Conservation (phyloP, 805 yeast genomes). For the Candida ponderosae region DNA sequence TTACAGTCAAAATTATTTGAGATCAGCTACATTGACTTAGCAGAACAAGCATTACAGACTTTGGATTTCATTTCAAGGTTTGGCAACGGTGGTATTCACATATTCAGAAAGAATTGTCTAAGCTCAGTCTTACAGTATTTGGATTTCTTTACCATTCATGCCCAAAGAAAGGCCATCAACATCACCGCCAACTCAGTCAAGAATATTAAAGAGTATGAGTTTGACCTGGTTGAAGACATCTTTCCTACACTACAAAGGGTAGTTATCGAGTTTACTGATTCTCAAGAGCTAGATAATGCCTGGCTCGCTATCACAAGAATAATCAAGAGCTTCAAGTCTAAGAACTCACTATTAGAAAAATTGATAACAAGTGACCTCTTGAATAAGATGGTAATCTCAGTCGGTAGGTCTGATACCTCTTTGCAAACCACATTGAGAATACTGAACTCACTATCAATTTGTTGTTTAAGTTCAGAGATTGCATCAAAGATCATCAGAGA, state of each 20-base stretch:
- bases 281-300: constrained; percentile 51
- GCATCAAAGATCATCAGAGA: constrained; percentile 39
- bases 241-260: constrained; percentile 50
- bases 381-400: constrained; percentile 21
- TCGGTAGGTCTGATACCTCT: constrained; percentile 21
- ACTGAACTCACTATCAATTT: constrained; percentile 34
- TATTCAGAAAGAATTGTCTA: constrained; percentile 55
- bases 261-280: constrained; percentile 50
- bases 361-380: constrained; percentile 31
- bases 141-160: constrained; percentile 84
- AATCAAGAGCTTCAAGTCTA: constrained; percentile 38
- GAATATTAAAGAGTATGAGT: constrained; percentile 34
- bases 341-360: constrained; percentile 30
- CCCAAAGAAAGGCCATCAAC: constrained; percentile 73
- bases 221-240: constrained; percentile 42
- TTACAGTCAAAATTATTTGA: constrained; percentile 62
- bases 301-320: constrained; percentile 59
- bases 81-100: constrained; percentile 35
- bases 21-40: constrained; percentile 79
- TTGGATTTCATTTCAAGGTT: constrained; percentile 54
- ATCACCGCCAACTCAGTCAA: constrained; percentile 67
- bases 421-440: constrained; percentile 24
- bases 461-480: constrained; percentile 30
- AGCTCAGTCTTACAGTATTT: constrained; percentile 60
- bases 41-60: constrained; percentile 83